Conservation (phyloP, 306 rosid genomes). For the Begonia fuchsioides region DNA sequence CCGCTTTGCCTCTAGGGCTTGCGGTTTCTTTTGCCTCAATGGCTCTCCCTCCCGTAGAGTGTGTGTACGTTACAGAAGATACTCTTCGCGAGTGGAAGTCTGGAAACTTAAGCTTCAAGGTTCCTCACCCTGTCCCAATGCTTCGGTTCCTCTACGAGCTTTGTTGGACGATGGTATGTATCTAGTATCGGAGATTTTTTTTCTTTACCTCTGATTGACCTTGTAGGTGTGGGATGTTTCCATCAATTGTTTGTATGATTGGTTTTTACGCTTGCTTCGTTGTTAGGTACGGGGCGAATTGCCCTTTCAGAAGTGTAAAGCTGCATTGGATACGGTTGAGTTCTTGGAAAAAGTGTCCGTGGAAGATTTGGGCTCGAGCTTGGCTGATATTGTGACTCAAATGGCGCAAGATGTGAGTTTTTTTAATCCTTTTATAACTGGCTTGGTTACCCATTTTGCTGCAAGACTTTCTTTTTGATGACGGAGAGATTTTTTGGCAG, state of each 20-base stretch:
- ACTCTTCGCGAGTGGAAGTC: constrained; percentile 78
- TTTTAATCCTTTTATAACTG: not conserved
- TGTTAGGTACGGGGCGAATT: constrained; percentile 84
- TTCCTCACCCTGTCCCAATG: constrained; percentile 50
- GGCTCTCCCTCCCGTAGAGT: constrained; percentile 66
- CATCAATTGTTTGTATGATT: no score
- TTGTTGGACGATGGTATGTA: constrained; percentile 64
- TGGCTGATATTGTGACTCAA: constrained; percentile 84
- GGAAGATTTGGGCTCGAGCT: constrained; percentile 53
- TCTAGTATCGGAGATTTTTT: not conserved
- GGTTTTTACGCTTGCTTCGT: not conserved
- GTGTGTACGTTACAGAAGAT: constrained; percentile 47
- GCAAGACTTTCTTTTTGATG: not conserved
- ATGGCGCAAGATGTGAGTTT: constrained; percentile 90
- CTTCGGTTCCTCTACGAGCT: constrained; percentile 95
- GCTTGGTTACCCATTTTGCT: not conserved
- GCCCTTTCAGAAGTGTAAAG: constrained; percentile 75
- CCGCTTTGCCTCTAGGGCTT: constrained; percentile 16
- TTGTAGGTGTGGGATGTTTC: no score
- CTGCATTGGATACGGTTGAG: constrained; percentile 66
- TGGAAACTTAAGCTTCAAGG: constrained; percentile 48
- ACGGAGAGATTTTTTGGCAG: not conserved
- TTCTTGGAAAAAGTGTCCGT: constrained; percentile 38
- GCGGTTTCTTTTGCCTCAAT: constrained; percentile 21
- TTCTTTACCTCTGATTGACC: no score